Base-by-base conservation (phyloP, 2,329 filamentous ascomycete species). In the Aspergillus thermomutatus region DNA sequence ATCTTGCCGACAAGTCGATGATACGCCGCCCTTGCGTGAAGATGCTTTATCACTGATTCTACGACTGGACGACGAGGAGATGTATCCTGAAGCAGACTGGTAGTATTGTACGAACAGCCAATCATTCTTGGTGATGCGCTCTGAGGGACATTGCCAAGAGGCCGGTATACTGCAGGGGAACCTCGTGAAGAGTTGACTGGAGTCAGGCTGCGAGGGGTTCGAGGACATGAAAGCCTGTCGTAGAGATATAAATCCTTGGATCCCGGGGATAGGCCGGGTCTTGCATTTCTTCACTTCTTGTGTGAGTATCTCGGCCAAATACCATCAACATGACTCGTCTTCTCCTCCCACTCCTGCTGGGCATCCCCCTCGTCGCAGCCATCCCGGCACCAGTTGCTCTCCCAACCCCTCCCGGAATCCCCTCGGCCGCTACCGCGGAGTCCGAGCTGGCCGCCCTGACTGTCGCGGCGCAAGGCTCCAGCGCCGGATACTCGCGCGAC, bases 401-500 rank as follows among this genome's bases (percentile, higher is more conserved):
- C n/a, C 75, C 76, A 19, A 69, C 77, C 14, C 79, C 81, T 71
- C 84, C 87, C 7, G 84, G 84, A 43, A 84, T 92, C 57, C 89
- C 89, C 19, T 79, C 80, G 4, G 76, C 79, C 0, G 70, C 83
- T 1, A 76, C 76, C 0, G 88, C 89, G 21, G 78, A 81, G 59
- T 79, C 77, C 6, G 79, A 84, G 59, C 83, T 92, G 34, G 77
- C 78, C 2, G 74, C 70, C 27, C 76, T 92, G 52, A 85, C 81
- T 0, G 86, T 89, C 19, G 77, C 79, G 3, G 73, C 82, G 0
- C 75, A 82, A 45, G 81, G 80, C 37, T 79, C 83, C 51, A 79
- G 82, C 49, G 76, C 75, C 58, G 78, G 78, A 21, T 91, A 92
- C 74, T 76, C 81, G 56, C 86, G 90, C 52, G 81, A 83, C 64